A percentile compares a stretch with the other conserved stretches of the same genome.
phyloP scores from a whole-genome alignment of 495 filamentous ascomycete species.

The Oleoguttula mirabilis region DNA sequence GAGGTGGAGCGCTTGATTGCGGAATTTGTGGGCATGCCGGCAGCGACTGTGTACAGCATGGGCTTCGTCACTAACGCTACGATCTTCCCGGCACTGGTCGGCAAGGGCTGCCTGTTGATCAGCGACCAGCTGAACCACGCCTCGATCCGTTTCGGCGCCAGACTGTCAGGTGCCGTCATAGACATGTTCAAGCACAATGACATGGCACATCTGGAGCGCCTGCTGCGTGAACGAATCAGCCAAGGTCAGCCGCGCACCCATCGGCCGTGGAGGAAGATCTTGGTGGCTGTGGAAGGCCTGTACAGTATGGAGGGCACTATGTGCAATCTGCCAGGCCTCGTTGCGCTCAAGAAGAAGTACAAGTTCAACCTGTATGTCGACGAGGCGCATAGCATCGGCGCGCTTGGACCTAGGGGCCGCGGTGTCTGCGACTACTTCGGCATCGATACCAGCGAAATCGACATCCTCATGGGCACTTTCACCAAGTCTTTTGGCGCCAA shows the following conservation, averaged over 20 bases:
- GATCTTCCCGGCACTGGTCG: constrained; percentile 78
- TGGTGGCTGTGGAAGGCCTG: constrained; percentile 90
- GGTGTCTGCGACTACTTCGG: constrained; percentile 97
- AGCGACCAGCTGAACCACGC: constrained; percentile 97
- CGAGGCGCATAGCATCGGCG: constrained; percentile 93
- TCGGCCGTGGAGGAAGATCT: constrained; percentile 95
- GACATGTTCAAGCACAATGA: constrained; percentile 96
- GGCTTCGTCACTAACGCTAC: constrained; percentile 90
- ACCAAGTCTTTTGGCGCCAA: constrained; percentile 99
- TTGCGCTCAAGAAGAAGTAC: constrained; percentile 82
- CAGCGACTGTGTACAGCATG: constrained; percentile 97
- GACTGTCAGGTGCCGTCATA: constrained; percentile 88
- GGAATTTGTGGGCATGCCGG: constrained; percentile 82
- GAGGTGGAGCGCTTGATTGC: constrained; percentile 87
- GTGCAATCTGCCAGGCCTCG: constrained; percentile 81
- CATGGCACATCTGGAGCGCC: constrained; percentile 71
- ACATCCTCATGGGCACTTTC: constrained; percentile 95
- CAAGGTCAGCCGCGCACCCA: constrained; percentile 95
- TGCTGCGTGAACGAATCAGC: constrained; percentile 80
- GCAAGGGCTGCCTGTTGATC: constrained; percentile 83
- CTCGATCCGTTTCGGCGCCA: constrained; percentile 88
- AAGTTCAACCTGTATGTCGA: constrained; percentile 94
- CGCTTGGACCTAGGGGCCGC: constrained; percentile 73
- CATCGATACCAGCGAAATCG: constrained; percentile 74
- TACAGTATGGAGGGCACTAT: constrained; percentile 99